phyloP scores from a whole-genome alignment of 2,329 filamentous ascomycete species.

The Aureobasidium sp. region DNA sequence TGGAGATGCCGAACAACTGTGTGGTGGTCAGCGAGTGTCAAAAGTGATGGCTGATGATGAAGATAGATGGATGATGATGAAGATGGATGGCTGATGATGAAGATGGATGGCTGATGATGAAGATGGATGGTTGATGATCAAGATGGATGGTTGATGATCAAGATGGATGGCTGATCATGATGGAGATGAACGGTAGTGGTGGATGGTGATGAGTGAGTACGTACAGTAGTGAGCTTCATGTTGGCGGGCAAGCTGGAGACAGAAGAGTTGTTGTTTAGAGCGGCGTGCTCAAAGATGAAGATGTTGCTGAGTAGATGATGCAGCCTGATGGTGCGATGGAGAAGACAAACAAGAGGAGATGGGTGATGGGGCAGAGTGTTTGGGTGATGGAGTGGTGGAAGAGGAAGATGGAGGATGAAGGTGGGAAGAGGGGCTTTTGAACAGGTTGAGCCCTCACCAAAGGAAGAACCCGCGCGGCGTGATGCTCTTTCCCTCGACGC shows the following conservation, averaged over 20 bases:
- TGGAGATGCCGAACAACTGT: neutral
- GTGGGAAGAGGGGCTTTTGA: neutral
- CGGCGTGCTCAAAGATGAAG: neutral
- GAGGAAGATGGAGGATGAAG: neutral
- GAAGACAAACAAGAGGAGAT: neutral
- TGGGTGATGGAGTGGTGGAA: neutral
- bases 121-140: neutral
- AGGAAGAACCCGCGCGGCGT: neutral
- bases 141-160: neutral
- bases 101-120: neutral
- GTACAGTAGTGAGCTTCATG: constrained; percentile 11
- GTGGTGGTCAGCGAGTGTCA: neutral
- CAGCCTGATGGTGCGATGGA: neutral
- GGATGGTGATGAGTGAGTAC: neutral
- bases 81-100: neutral
- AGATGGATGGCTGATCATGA: neutral
- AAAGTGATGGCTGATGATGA: neutral
- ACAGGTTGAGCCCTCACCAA: neutral
- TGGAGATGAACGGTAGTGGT: no score
- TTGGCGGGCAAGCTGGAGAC: neutral
- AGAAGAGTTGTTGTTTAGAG: neutral
- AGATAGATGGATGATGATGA: neutral
- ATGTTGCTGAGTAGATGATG: neutral
- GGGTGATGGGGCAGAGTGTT: neutral
- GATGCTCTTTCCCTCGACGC: neutral